Percentiles rank a stretch among this genome's conserved stretches.
Conservation (phyloP, 768 basidiomycete species). For the Sporobolomyces phaffii region DNA sequence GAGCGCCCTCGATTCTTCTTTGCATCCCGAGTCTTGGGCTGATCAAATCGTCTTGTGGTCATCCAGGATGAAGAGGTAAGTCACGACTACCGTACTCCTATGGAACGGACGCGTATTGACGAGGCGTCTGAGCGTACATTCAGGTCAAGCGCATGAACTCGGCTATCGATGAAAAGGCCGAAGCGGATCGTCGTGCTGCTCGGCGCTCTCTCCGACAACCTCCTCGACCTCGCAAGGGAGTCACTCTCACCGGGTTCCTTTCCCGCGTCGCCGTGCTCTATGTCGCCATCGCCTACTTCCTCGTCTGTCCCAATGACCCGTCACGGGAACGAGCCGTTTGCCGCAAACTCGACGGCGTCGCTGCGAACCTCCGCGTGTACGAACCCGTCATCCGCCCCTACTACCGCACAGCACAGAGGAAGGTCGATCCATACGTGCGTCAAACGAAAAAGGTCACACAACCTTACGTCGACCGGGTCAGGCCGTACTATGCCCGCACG, state of each 20-base stretch:
- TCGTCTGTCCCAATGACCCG: constrained; percentile 29
- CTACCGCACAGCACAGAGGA: constrained; percentile 2
- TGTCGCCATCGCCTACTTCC: constrained; percentile 35
- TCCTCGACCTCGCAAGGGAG: not conserved
- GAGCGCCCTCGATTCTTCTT: not conserved
- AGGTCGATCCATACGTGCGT: constrained; percentile 26
- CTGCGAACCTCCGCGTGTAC: not conserved
- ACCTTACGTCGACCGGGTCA: constrained; percentile 22
- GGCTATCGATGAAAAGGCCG: constrained; percentile 12
- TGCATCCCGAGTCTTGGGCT: no score
- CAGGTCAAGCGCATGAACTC: constrained; percentile 33
- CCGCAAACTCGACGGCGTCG: constrained; percentile 19
- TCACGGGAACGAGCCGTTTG: constrained; percentile 27
- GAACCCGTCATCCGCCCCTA: constrained; percentile 29
- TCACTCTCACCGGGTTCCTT: constrained; percentile 27
- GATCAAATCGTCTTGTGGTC: no score
- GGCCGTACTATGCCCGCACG: constrained; percentile 13
- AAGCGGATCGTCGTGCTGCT: constrained; percentile 2
- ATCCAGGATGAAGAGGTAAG: constrained; percentile 24
- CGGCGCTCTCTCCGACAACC: not conserved
- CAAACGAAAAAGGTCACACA: not conserved
- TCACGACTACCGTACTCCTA: not conserved
- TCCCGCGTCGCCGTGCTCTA: constrained; percentile 29
- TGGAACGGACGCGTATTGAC: no score
- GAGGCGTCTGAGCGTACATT: no score